Evolutionary conservation across 257 asterid species (phyloP).

Genomic region (Solanum chmielewskii): DNA sequence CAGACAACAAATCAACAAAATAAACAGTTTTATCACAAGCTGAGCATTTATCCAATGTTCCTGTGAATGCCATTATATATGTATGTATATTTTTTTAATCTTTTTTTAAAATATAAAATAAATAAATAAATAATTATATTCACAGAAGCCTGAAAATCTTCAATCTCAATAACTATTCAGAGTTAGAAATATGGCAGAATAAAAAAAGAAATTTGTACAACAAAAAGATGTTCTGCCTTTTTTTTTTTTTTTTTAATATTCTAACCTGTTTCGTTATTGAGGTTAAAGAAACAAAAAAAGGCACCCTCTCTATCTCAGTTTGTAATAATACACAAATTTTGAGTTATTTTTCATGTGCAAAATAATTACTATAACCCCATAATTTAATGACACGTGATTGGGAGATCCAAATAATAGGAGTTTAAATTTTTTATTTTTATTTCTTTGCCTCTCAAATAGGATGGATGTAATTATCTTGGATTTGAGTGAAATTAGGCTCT

Average conservation of each 20-base stretch:
- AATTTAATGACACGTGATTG: slow-evolving; percentile 39
- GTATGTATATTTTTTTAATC: background rate
- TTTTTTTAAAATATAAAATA: background rate
- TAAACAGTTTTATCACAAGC: slow-evolving; percentile 49
- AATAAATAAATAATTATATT: background rate
- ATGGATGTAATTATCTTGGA: slow-evolving; percentile 19
- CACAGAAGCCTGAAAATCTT: background rate
- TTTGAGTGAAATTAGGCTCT: slow-evolving; percentile 39
- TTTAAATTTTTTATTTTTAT: background rate
- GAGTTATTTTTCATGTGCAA: slow-evolving; percentile 4
- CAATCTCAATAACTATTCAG: background rate
- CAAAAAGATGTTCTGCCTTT: background rate
- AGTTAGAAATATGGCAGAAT: background rate
- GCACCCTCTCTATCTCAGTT: slow-evolving; percentile 4
- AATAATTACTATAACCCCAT: slow-evolving; percentile 6
- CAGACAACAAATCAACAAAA: slow-evolving; percentile 48
- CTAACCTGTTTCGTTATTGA: slow-evolving; percentile 22
- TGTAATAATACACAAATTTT: background rate
- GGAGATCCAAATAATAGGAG: slow-evolving; percentile 40
- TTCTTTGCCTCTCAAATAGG: slow-evolving; percentile 5
- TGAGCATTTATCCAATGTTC: slow-evolving; percentile 49
- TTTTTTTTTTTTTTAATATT: background rate
- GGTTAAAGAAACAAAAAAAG: slow-evolving; percentile 11
- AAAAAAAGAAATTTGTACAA: background rate
- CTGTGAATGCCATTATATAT: slow-evolving; percentile 24